Percentiles rank a stretch among this genome's conserved stretches.
These are phyloP conservation scores for Eucalyptus marginata DNA, from an alignment of 345 rosid species.

Conservation along the genomic window DNA sequence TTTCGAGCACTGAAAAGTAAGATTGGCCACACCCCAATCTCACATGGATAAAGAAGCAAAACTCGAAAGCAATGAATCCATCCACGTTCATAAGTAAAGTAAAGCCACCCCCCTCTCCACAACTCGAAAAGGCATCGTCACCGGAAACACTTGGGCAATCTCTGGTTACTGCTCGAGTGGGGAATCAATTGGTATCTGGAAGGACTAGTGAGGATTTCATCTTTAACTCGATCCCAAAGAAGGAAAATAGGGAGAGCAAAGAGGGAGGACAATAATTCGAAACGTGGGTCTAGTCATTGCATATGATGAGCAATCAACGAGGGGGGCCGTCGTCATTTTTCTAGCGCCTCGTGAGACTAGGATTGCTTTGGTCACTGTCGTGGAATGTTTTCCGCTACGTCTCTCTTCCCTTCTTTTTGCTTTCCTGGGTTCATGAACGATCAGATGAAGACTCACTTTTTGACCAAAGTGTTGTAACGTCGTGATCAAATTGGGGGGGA, in stretches of 20 bases:
- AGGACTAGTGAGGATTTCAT: neutral
- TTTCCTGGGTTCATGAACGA: neutral
- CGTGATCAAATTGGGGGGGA: neutral
- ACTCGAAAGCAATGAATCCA: neutral
- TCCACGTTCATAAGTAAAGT: neutral
- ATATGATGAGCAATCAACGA: neutral
- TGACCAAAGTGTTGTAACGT: neutral
- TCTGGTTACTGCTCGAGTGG: neutral
- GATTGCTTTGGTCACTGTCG: neutral
- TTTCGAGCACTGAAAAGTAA: neutral
- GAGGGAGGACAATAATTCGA: neutral
- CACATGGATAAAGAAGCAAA: neutral
- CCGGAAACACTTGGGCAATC: neutral
- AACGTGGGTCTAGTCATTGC: neutral
- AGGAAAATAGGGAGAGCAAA: neutral
- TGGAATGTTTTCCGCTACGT: neutral
- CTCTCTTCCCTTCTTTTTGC: neutral
- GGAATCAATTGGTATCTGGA: neutral
- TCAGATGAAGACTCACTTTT: neutral
- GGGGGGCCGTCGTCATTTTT: neutral
- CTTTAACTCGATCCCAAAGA: neutral
- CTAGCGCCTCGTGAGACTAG: neutral
- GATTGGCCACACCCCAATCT: neutral
- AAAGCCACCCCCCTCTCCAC: neutral
- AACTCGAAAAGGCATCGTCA: neutral